Base-by-base conservation (phyloP, 306 rosid species). In the Delonix regia region DNA sequence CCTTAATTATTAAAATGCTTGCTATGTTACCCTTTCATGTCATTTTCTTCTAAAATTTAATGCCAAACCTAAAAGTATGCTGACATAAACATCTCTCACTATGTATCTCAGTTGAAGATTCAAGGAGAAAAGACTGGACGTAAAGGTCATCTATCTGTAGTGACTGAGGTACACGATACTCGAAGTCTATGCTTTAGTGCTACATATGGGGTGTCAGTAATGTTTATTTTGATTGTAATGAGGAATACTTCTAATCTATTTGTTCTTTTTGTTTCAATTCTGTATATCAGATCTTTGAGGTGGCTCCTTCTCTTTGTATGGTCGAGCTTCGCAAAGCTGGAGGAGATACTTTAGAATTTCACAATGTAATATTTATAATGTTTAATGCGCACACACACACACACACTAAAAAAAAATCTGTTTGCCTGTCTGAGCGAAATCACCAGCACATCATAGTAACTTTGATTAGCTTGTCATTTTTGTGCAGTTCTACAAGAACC, bases 341-440 rank as follows among this genome's bases (percentile, higher is more conserved):
- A 39, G 99, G 99, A 51, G 99, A 95, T 71, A 95, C 98, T 75
- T 72, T 95, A 70, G 99, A 95, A 87, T 95, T 95, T 86, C 97
- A 91, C 80, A 88, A 88, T 88, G 97, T 91, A 88, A 70, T 27
- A 39, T 73, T 39, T 60, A 27, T 30, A 47, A 16, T 3, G 55
- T 33, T 24, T 59, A 30, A 27, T 45, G 59, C 80, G 24, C 64
- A n/a, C n/a, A n/a, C n/a, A n/a, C n/a, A n/a, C n/a, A n/a, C n/a
- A n/a, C n/a, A n/a, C n/a, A n/a, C n/a, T n/a, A n/a, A n/a, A n/a
- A n/a, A n/a, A n/a, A n/a, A n/a, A n/a, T n/a, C n/a, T 16, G 21
- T 57, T 57, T 25, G n/a, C 38, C 36, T 57, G 5, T 27, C 64
- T 25, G 21, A 48, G 55, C 5, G 55, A 48, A 45, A 13, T 45